Conservation (phyloP, 176 grass and related monocot species). For the Cenchrus americanus region DNA sequence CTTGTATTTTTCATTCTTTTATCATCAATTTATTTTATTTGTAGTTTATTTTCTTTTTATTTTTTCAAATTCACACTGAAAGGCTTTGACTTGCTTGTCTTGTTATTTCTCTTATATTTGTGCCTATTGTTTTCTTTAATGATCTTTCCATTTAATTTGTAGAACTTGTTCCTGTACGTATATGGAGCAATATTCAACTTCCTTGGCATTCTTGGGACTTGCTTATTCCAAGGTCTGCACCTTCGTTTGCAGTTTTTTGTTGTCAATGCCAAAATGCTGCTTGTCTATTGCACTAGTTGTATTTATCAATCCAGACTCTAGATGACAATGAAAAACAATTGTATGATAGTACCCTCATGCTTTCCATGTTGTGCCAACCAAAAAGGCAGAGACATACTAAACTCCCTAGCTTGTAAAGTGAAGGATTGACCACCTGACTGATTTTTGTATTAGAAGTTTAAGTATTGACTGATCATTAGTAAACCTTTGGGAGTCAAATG, state of each 20-base stretch:
- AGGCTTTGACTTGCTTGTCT: background rate
- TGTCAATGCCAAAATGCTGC: slow-evolving; percentile 9
- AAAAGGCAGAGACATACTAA: background rate
- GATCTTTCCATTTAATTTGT: slow-evolving; percentile 36
- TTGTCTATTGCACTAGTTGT: background rate
- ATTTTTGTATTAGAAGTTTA: slow-evolving; percentile 28
- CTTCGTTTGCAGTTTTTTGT: slow-evolving; percentile 30
- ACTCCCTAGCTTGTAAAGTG: background rate
- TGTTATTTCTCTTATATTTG: background rate
- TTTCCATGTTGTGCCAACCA: slow-evolving; percentile 11
- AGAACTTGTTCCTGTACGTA: slow-evolving; percentile 98
- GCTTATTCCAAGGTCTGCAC: slow-evolving; percentile 80
- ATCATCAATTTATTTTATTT: slow-evolving; percentile 6
- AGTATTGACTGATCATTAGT: background rate
- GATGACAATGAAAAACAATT: background rate
- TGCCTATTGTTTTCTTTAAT: slow-evolving; percentile 7
- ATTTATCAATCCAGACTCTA: background rate
- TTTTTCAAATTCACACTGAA: slow-evolving; percentile 13
- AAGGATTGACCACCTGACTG: background rate
- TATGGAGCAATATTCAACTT: slow-evolving; percentile 99
- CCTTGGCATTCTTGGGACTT: slow-evolving; percentile 86
- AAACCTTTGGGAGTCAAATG: background rate
- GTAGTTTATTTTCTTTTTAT: background rate
- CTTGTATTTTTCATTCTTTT: slow-evolving; percentile 9
- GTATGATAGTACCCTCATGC: slow-evolving; percentile 7